These are phyloP conservation scores for Globisporangium splendens DNA, from an alignment of 352 stramenopile genomes.

Conservation along the genomic window DNA sequence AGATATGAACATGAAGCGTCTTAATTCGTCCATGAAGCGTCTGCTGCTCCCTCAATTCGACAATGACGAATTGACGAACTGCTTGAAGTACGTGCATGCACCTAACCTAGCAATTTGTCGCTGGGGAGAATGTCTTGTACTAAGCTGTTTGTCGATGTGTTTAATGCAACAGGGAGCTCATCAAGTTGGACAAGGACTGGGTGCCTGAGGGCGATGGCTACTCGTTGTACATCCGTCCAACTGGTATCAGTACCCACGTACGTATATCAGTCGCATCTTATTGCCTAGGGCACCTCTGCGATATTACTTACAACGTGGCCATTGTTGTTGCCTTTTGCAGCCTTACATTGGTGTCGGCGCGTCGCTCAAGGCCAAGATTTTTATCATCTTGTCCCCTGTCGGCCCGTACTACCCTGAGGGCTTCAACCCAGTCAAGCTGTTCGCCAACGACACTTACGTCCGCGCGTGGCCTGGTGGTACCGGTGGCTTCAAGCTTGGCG, in stretches of 20 bases:
- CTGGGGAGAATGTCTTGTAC: conserved; percentile 10
- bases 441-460: conserved; percentile 90
- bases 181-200: conserved; percentile 89
- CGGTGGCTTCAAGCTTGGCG: conserved; percentile 92
- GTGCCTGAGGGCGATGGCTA: conserved; percentile 94
- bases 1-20: conserved; percentile 95
- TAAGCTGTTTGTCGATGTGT: neutral
- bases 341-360: conserved; percentile 88
- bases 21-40: conserved; percentile 93
- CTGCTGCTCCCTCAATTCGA: conserved; percentile 91
- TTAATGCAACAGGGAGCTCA: conserved; percentile 38
- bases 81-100: conserved; percentile 67
- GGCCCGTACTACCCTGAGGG: conserved; percentile 97
- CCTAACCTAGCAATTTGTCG: no score
- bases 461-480: conserved; percentile 96
- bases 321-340: conserved; percentile 27
- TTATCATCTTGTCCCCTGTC: conserved; percentile 95
- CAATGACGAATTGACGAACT: conserved; percentile 86
- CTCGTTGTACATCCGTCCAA: conserved; percentile 95
- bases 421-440: conserved; percentile 90
- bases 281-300: neutral
- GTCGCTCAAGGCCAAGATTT: conserved; percentile 91
- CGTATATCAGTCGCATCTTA: neutral
- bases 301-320: no score
- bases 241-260: conserved; percentile 89